Evolutionary conservation across 2,329 filamentous ascomycete genomes (phyloP).

Genomic region (Macrophomina tecta): DNA sequence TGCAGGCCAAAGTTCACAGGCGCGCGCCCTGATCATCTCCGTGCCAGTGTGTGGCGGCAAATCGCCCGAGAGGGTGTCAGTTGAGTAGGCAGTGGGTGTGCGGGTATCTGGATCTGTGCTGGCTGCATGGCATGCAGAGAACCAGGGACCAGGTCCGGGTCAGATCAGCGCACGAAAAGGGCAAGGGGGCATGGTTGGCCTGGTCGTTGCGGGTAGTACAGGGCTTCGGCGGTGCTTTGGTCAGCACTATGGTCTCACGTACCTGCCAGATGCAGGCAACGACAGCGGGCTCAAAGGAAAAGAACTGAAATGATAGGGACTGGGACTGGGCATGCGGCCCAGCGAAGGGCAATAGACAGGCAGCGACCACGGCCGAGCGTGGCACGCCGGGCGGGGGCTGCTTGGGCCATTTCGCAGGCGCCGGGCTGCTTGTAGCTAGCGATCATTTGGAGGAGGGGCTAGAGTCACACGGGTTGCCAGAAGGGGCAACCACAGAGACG

Average conservation of each 20-base stretch:
- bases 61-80: constrained; percentile 2
- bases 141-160: constrained; percentile 5
- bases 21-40: constrained; percentile 12
- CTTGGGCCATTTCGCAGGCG: background rate
- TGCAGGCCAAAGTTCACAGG: background rate
- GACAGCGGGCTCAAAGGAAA: background rate
- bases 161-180: background rate
- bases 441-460: background rate
- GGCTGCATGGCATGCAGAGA: constrained; percentile 2
- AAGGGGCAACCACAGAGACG: background rate
- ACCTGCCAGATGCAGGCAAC: background rate
- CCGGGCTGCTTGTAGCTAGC: background rate
- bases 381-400: constrained; percentile 1
- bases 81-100: background rate
- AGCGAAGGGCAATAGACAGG: background rate
- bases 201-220: background rate
- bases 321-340: too few relatives aligned
- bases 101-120: background rate
- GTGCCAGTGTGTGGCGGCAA: constrained; percentile 1
- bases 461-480: background rate
- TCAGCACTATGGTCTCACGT: background rate
- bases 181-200: background rate
- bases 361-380: background rate
- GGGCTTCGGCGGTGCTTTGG: background rate
- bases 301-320: background rate